phyloP scores from a whole-genome alignment of 2,329 filamentous ascomycete species.

The Fusarium globosum region DNA sequence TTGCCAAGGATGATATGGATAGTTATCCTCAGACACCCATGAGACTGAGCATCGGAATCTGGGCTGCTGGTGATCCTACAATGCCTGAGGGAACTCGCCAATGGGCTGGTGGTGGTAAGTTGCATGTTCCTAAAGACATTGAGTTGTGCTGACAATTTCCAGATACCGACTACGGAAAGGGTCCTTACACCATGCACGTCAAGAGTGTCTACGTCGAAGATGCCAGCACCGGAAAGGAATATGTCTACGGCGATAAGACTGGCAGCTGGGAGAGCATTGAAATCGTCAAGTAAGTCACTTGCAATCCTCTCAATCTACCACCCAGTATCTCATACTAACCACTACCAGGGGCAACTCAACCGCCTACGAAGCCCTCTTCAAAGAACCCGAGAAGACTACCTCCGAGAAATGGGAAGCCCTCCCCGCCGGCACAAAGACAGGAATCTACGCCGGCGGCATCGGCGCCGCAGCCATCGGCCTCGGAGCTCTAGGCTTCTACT shows the following conservation, averaged over 20 bases:
- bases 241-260: conserved; percentile 70
- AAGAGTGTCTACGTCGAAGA: conserved; percentile 68
- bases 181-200: conserved; percentile 80
- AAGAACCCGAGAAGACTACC: conserved; percentile 55
- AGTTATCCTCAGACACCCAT: conserved; percentile 83
- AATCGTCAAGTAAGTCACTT: conserved; percentile 59
- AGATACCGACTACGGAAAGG: conserved; percentile 71
- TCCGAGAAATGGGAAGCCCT: conserved; percentile 67
- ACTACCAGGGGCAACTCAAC: conserved; percentile 66
- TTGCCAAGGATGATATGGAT: conserved; percentile 67
- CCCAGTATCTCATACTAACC: neutral
- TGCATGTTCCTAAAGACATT: fast-evolving
- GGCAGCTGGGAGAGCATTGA: conserved; percentile 75
- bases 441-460: conserved; percentile 62
- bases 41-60: conserved; percentile 75
- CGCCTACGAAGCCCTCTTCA: conserved; percentile 57
- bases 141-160: neutral
- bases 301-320: neutral
- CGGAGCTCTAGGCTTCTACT: conserved; percentile 61
- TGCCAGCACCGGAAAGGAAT: conserved; percentile 72
- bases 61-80: conserved; percentile 69
- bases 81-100: conserved; percentile 68
- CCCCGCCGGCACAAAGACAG: conserved; percentile 61
- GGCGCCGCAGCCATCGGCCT: conserved; percentile 57
- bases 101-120: conserved; percentile 72